phyloP scores from a whole-genome alignment of 2,329 filamentous ascomycete genomes.

The Penicillium digitatum region DNA sequence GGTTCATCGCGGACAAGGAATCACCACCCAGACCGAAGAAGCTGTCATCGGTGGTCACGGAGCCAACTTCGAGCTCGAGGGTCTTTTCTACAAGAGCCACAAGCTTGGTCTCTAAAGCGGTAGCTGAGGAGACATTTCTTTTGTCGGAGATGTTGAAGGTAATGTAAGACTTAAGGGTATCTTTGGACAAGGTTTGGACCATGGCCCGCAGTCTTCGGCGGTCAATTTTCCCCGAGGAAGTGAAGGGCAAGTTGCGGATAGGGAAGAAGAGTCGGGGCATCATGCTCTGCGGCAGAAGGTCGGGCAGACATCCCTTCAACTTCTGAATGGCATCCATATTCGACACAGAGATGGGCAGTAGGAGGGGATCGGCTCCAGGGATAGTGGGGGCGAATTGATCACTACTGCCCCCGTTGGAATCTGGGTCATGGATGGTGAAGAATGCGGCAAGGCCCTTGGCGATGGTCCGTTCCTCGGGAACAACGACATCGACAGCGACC shows the following conservation, averaged over 20 bases:
- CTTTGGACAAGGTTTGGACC: slow-evolving; percentile 35
- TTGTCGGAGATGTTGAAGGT: slow-evolving; percentile 20
- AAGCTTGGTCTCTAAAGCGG: slow-evolving; percentile 30
- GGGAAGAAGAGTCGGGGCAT: slow-evolving; percentile 45
- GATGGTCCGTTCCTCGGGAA: slow-evolving; percentile 29
- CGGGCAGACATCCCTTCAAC: slow-evolving; percentile 26
- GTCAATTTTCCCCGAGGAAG: slow-evolving; percentile 44
- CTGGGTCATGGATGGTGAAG: slow-evolving; percentile 26
- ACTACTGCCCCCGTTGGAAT: slow-evolving; percentile 21
- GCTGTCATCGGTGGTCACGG: slow-evolving; percentile 43
- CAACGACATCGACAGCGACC: slow-evolving; percentile 44
- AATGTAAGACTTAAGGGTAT: slow-evolving; percentile 30
- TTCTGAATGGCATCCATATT: slow-evolving; percentile 24
- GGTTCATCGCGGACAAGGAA: slow-evolving; percentile 47
- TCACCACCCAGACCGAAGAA: slow-evolving; percentile 49
- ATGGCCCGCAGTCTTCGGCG: slow-evolving; percentile 38
- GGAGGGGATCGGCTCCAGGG: slow-evolving; percentile 20
- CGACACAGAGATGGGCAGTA: slow-evolving; percentile 26
- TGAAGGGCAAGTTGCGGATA: slow-evolving; percentile 40
- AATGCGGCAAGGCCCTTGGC: slow-evolving; percentile 35
- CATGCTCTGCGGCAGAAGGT: slow-evolving; percentile 41
- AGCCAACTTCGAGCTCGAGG: slow-evolving; percentile 36
- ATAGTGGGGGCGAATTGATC: slow-evolving; percentile 18
- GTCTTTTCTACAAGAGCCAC: slow-evolving; percentile 39
- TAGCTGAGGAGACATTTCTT: slow-evolving; percentile 23